Conservation (phyloP, 768 basidiomycete species). For the Boletus rubroflammeus region DNA sequence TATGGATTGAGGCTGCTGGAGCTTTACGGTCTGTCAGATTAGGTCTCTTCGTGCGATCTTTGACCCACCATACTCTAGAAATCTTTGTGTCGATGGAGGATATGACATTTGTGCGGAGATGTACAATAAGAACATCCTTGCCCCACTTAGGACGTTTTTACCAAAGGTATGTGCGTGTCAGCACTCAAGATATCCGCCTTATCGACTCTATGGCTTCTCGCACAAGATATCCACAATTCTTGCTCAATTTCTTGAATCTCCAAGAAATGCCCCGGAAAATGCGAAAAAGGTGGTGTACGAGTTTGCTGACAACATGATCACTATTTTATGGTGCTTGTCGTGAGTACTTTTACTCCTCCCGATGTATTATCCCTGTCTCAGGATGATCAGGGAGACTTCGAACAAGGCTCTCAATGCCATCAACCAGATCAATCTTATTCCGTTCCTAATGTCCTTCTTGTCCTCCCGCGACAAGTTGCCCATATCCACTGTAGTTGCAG, state of each 20-base stretch:
- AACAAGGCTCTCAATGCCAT: slow-evolving; percentile 80
- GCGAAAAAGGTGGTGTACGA: slow-evolving; percentile 76
- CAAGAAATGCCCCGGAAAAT: slow-evolving; percentile 64
- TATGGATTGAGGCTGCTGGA: slow-evolving; percentile 85
- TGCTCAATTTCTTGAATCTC: slow-evolving; percentile 58
- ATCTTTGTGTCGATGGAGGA: slow-evolving; percentile 92
- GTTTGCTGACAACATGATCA: slow-evolving; percentile 90
- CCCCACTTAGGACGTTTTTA: slow-evolving; percentile 69
- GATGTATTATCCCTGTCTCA: slow-evolving; percentile 16
- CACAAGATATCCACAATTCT: slow-evolving; percentile 70
- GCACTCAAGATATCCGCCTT: not conserved
- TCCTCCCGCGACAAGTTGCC: slow-evolving; percentile 67
- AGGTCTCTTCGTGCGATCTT: not conserved
- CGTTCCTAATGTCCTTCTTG: slow-evolving; percentile 90
- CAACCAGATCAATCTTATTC: slow-evolving; percentile 72
- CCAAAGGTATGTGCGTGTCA: slow-evolving; percentile 55
- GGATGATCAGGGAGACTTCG: slow-evolving; percentile 70
- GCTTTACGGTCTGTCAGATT: slow-evolving; percentile 64
- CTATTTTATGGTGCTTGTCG: slow-evolving; percentile 92
- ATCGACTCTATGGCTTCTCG: not conserved
- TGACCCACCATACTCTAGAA: slow-evolving; percentile 45
- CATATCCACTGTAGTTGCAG: slow-evolving; percentile 67
- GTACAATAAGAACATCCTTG: slow-evolving; percentile 92
- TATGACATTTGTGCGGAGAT: slow-evolving; percentile 95
- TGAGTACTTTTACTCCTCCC: slow-evolving; percentile 45